Percentiles rank a stretch among this genome's conserved stretches.
Evolutionary conservation across 75 land plant species (phyloP).

Genomic region (Pseudotsuga menziesii): DNA sequence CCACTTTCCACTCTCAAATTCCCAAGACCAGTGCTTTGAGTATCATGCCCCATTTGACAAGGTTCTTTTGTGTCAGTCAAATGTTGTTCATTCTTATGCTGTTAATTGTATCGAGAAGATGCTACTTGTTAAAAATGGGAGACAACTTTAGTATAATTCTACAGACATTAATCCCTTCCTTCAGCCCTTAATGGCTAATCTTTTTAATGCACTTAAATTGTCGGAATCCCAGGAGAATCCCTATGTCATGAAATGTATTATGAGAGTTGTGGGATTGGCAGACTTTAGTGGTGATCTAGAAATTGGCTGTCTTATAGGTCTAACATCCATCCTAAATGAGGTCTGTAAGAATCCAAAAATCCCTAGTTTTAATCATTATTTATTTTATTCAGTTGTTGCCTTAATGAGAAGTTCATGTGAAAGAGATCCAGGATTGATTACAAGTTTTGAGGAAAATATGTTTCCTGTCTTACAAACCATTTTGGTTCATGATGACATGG

Average conservation of each 20-base stretch:
- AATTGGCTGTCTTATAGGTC: constrained; percentile 44
- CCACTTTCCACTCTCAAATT: constrained; percentile 70
- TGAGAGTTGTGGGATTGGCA: constrained; percentile 85
- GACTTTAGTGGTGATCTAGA: constrained; percentile 55
- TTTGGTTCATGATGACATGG: constrained; percentile 62
- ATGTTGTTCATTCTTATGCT: constrained; percentile 99
- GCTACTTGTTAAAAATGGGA: constrained; percentile 73
- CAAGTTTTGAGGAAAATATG: constrained; percentile 65
- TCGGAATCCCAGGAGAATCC: constrained; percentile 94
- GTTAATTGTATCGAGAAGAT: constrained; percentile 90
- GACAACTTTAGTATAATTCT: constrained; percentile 49
- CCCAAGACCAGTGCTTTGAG: constrained; percentile 56
- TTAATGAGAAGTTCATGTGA: constrained; percentile 68
- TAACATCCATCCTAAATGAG: constrained; percentile 47
- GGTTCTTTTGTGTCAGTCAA: constrained; percentile 74
- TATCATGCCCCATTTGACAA: constrained; percentile 63
- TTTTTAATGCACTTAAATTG: constrained; percentile 73
- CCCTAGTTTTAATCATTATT: constrained; percentile 88
- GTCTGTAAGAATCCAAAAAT: constrained; percentile 93
- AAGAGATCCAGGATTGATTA: constrained; percentile 52
- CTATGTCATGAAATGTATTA: constrained; percentile 95
- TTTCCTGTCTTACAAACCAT: constrained; percentile 79
- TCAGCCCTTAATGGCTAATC: constrained; percentile 54
- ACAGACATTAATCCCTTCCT: constrained; percentile 59
- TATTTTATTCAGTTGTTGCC: constrained; percentile 92